Evolutionary conservation across 441 rosid genomes (phyloP).

Genomic region (Flueggea neowawraea): DNA sequence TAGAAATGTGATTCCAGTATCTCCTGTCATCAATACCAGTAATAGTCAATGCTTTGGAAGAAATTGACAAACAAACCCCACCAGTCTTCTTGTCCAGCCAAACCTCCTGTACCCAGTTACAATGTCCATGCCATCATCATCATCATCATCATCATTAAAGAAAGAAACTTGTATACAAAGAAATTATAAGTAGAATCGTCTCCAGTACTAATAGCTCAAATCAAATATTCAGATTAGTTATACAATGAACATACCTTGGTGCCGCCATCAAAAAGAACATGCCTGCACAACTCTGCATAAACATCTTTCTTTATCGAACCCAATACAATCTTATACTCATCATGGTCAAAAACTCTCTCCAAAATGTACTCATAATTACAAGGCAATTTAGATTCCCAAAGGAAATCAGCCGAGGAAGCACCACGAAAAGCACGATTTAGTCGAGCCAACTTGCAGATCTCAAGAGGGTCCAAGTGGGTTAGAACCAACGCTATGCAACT

Average conservation of each 20-base stretch:
- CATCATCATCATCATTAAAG: too few relatives aligned
- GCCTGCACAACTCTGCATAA: conserved; percentile 44
- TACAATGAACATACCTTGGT: conserved; percentile 39
- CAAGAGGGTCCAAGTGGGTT: conserved; percentile 53
- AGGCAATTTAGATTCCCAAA: conserved; percentile 75
- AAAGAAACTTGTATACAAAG: too few relatives aligned
- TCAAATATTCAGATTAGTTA: neutral
- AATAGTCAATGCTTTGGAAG: conserved; percentile 55
- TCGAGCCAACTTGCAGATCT: conserved; percentile 63
- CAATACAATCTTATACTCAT: conserved; percentile 28
- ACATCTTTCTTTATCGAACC: conserved; percentile 43
- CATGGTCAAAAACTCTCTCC: conserved; percentile 23
- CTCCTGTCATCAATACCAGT: conserved; percentile 81
- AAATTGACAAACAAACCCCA: conserved; percentile 63
- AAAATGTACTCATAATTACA: conserved; percentile 39
- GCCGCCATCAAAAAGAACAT: conserved; percentile 49
- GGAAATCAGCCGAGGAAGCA: conserved; percentile 76
- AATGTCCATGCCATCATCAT: too few relatives aligned
- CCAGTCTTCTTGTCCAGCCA: conserved; percentile 73
- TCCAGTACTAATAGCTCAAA: neutral
- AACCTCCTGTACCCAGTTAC: conserved; percentile 38
- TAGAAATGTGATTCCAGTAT: conserved; percentile 62
- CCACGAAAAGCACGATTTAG: conserved; percentile 51
- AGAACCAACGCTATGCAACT: conserved; percentile 57
- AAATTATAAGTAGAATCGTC: neutral